These are phyloP conservation scores for Chalaropsis thielavioides DNA, from an alignment of 2,329 filamentous ascomycete genomes.

Conservation along the genomic window DNA sequence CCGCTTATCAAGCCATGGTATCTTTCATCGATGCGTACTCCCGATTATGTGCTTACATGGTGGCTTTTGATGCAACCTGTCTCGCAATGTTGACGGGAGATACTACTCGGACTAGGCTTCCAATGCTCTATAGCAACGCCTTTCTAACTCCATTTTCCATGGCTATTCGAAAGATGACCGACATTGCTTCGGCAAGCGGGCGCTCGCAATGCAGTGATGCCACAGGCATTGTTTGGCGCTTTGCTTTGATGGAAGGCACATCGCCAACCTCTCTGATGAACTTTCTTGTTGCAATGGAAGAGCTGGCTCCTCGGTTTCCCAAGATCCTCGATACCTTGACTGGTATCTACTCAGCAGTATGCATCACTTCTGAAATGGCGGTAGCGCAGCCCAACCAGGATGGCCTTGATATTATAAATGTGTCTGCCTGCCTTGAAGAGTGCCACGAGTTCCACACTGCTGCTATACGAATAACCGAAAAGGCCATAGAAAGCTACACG, in stretches of 20 bases:
- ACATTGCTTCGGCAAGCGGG: background rate
- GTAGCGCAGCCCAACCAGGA: background rate
- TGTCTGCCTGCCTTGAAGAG: background rate
- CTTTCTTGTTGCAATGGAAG: background rate
- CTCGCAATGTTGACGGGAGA: background rate
- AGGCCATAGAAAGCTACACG: background rate
- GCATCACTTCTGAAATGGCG: background rate
- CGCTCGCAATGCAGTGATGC: background rate
- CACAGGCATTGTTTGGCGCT: background rate
- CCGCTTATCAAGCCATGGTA: constrained; percentile 16
- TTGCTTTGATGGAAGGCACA: background rate
- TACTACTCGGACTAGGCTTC: background rate
- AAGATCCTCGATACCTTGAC: constrained; percentile 2
- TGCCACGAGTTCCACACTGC: constrained; percentile 3
- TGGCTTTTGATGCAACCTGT: constrained; percentile 32
- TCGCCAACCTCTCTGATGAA: background rate
- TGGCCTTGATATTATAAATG: background rate
- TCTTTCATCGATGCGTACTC: constrained; percentile 31
- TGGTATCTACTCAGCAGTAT: background rate
- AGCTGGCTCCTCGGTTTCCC: constrained; percentile 6
- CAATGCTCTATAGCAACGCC: background rate
- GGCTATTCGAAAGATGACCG: background rate
- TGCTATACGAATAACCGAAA: background rate
- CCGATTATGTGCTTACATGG: constrained; percentile 37
- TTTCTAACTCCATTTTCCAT: background rate